Base-by-base conservation (phyloP, 768 basidiomycete species). In the Amanita inopinata region DNA sequence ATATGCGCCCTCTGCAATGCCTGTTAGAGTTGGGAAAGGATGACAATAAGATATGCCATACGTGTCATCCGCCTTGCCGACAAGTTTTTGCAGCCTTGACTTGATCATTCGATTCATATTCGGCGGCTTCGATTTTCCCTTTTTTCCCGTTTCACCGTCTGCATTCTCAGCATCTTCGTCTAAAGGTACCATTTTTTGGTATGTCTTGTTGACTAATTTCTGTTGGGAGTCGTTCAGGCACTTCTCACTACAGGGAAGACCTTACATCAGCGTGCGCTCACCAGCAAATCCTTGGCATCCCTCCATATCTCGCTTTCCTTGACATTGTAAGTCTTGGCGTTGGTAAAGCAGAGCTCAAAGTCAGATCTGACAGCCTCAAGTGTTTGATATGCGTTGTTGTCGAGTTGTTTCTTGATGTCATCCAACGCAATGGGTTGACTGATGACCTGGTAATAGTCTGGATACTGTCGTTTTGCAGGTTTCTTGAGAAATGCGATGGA, bases 381-480 rank as follows among this genome's bases (percentile, higher is more conserved):
- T 9, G 78, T 73, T 10, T 66, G 50, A 53, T 91, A 92, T 9
- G 49, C 55, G 44, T 67, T 65, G 38, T 64, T 62, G 34, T 83
- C 80, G 19, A 92, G 69, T 53, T 76, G 73, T 52, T 76, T 73
- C 71, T 89, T 89, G 65, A 96, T 90, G 49, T 93, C 88, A 33
- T 89, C 84, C 38, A 96, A 67, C 19, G 87, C 80, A 51, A 96
- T 88, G 22, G 93, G 92, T 18, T 74, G 68, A 51, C 78, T 68
- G 56, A 93, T 94, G 50, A 81, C 47, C 17, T 61, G 56, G 61
- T 93, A 96, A 63, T 97, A 97, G 65, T 93, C 91, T 30, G 89
- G 76, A 61, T 86, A 89, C 45, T 67, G 66, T 45, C 78, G 74
- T 61, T 80, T 84, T 33, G 77, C 70, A 14, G 84, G 84, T 50